Evolutionary conservation across 176 grass and related monocot genomes (phyloP), one percentile per base, ranked within the genome.

Genomic region (Juncus inflexus): DNA sequence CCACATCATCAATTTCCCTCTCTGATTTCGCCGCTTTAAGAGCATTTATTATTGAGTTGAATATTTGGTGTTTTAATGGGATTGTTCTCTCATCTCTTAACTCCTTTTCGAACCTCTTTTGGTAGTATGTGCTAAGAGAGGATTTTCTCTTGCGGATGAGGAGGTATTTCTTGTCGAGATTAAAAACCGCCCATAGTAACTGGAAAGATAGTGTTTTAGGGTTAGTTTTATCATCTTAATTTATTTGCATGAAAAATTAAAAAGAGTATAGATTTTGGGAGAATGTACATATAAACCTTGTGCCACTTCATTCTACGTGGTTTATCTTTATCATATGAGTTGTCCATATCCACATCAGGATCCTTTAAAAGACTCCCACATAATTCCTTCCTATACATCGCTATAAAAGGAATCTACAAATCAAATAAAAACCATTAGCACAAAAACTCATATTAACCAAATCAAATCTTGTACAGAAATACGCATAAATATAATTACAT

Each of bases 1-100:
- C 95, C 50, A 92, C 89, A 78, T 99, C 95, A 59, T 99, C 89
- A 54, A 99, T 83, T 69, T 99, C 94, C 76, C 84, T 89, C 82
- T 99, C 95, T 66, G 89, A 90, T 81, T 92, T 89, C 77, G 89
- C 95, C 55, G 89, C 89, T 42, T 83, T 77, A 16, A 99, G 76
- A 58, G 85, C 83, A 8, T 82, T 76, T 53, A 65, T 86, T 50
- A 99, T 83, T 57, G 95, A 99, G 40, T 80, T 77, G 63, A 86
- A 99, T 50, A 92, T 71, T 61, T 82, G 85, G 1, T 15, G 59
- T 8, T 90, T 99, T 36, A 89, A 37, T 16, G 66, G 60, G 62
- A 90, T 89, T 50, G 74, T 86, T 49, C 85, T 86, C 63, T 90
- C 76, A 70, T 99, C 75, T 74, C 72, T 69, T 7, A 65, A 77